Base-by-base conservation (phyloP, 2,329 filamentous ascomycete species). In the Rhynchosporium secalis region DNA sequence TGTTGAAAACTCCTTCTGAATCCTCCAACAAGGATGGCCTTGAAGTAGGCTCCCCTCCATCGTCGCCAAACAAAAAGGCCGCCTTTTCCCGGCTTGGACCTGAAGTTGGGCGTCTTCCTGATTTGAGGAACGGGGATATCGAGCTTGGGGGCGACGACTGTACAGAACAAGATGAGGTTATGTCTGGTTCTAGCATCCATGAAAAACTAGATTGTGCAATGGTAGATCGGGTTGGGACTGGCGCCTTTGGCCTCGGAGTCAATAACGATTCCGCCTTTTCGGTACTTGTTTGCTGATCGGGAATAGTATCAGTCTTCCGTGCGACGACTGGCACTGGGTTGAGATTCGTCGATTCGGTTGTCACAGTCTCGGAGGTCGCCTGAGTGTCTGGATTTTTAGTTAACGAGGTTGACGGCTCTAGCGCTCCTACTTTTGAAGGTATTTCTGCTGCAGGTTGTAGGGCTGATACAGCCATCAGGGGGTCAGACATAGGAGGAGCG, bases 141-240 rank as follows among this genome's bases (percentile, higher is more conserved):
- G 67, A 62, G 58, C 70, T 73, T 12, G 69, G 69, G 3, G 71
- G 62, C 43, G 68, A 66, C 29, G 69, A 59, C 56, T 64, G 67
- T 2, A 59, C 41, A 2, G 60, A 49, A 9, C 68, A 66, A 26
- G 43, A 55, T 26, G 67, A 62, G 33, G 69, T 58, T 10, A 57
- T 62, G 59, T 73, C 72, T 38, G 73, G 83, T 67, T 87, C 86
- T 2, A 92, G 79, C 88, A 92, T 92, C 87, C 88, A 92, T 1
- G 89, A 87, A 73, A 91, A 92, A 3, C 87, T 89, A 7, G 89
- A 91, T 67, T 90, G 88, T 1, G 88, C 87, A 40, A 92, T 79
- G 0, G 82, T 85, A 3, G 88, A 89, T 28, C 87, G 81, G 26
- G 85, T 85, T 0, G 84, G 85, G 15, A 86, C 81, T 1, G 83